phyloP scores from a whole-genome alignment of 2,329 filamentous ascomycete genomes.

The Elsinoe australis region DNA sequence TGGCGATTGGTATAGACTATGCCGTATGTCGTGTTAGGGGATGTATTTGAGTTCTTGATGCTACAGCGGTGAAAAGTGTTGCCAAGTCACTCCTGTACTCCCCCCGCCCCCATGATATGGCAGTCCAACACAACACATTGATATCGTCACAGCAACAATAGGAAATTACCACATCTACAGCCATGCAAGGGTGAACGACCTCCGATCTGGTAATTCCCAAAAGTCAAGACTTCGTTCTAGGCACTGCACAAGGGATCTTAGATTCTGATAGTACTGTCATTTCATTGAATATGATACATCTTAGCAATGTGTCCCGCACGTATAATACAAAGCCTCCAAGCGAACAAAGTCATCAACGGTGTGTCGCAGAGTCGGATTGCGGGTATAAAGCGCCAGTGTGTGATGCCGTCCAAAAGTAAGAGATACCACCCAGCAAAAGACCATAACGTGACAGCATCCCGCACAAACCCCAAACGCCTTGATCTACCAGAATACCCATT shows the following conservation, averaged over 20 bases:
- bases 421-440: constrained; percentile 16
- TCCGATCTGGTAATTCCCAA: neutral
- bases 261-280: constrained; percentile 1
- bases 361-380: constrained; percentile 10
- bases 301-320: constrained; percentile 11
- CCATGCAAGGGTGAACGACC: too few relatives aligned
- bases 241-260: neutral
- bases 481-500: neutral
- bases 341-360: constrained; percentile 12
- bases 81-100: too few relatives aligned
- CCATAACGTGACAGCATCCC: too few relatives aligned
- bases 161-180: too few relatives aligned
- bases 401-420: constrained; percentile 2
- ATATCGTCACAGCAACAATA: too few relatives aligned
- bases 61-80: too few relatives aligned
- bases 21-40: too few relatives aligned
- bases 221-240: neutral
- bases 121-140: too few relatives aligned
- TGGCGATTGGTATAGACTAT: too few relatives aligned
- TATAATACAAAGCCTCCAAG: constrained; percentile 13
- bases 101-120: too few relatives aligned
- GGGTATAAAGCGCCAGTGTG: constrained; percentile 19
- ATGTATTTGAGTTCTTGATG: too few relatives aligned
- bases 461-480: too few relatives aligned
- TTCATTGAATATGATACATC: constrained; percentile 11